Evolutionary conservation across 73 alveolate genomes (phyloP).

Genomic region (Tetrahymena thermophila): DNA sequence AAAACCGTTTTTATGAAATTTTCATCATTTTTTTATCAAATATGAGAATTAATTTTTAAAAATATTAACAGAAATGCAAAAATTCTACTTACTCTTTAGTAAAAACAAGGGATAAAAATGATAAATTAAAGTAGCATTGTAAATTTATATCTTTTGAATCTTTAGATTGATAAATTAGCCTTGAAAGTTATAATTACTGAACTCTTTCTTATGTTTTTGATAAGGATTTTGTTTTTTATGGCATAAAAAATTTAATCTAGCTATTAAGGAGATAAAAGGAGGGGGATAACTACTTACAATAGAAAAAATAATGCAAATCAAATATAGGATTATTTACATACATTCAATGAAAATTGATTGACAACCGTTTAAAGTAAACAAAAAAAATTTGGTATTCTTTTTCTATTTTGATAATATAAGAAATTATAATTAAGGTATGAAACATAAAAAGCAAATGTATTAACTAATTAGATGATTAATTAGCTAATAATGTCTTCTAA

Average conservation of each 20-base stretch:
- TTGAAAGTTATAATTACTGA: background rate
- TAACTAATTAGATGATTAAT: background rate
- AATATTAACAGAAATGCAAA: no score
- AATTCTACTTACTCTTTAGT: no score
- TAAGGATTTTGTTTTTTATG: background rate
- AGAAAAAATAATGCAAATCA: background rate
- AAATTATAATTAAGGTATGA: background rate
- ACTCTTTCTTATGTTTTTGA: background rate
- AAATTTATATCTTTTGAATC: background rate
- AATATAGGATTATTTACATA: background rate
- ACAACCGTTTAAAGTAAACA: background rate
- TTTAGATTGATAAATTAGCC: background rate
- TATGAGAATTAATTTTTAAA: no score
- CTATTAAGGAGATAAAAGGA: background rate
- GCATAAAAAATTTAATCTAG: background rate
- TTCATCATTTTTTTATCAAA: no score
- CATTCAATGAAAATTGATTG: background rate
- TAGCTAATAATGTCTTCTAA: background rate
- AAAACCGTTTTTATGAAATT: background rate
- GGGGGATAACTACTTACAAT: background rate
- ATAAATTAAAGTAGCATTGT: background rate
- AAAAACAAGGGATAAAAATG: background rate
- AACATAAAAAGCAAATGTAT: background rate
- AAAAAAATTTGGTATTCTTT: background rate
- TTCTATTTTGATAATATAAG: background rate